phyloP scores from a whole-genome alignment of 257 asterid species.

The Ajuga chamaepitys region DNA sequence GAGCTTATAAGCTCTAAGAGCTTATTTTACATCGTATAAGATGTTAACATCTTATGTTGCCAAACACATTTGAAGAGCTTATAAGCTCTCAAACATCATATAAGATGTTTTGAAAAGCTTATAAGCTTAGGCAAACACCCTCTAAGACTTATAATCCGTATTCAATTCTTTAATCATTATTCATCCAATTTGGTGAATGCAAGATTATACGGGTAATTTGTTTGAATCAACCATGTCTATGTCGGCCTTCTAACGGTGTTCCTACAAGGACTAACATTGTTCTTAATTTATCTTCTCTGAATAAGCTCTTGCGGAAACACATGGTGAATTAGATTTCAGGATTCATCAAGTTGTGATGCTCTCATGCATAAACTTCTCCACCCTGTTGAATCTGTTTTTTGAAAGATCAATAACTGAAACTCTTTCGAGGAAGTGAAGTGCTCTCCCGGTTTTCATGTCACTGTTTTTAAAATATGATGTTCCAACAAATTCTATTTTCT shows the following conservation, averaged over 20 bases:
- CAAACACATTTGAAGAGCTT: no score
- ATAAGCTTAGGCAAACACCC: no score
- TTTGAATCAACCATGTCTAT: background rate
- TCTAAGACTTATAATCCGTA: slow-evolving; percentile 3
- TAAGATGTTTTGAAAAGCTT: no score
- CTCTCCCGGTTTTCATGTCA: background rate
- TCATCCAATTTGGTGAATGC: background rate
- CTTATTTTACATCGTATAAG: no score
- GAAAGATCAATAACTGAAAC: background rate
- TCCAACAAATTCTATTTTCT: background rate
- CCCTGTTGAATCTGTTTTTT: background rate
- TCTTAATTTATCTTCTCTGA: slow-evolving; percentile 8
- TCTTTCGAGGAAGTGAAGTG: no score
- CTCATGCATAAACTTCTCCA: background rate
- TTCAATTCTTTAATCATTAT: background rate
- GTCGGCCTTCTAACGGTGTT: background rate
- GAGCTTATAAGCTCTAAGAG: no score
- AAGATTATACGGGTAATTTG: background rate
- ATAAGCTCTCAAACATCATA: no score
- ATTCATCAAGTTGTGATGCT: slow-evolving; percentile 7
- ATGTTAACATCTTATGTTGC: no score
- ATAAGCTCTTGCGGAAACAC: background rate
- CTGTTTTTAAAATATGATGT: background rate
- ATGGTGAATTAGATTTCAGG: slow-evolving; percentile 5
- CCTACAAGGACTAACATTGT: background rate